Percentiles rank a stretch among this genome's conserved stretches.
phyloP scores from a whole-genome alignment of 2,329 filamentous ascomycete species.

The Colletotrichum somersetense region DNA sequence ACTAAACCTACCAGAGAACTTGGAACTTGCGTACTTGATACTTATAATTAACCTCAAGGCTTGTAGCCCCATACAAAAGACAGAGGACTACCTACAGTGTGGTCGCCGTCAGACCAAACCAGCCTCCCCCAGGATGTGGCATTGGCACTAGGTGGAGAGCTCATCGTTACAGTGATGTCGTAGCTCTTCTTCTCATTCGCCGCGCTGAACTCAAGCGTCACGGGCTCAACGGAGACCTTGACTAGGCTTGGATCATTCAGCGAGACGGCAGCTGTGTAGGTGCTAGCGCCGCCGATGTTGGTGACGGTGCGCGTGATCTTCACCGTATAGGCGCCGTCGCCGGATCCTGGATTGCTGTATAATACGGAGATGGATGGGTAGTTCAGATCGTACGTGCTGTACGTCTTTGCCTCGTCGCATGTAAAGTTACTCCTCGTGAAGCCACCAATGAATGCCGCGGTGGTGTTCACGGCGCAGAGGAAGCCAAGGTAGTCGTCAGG shows the following conservation, averaged over 20 bases:
- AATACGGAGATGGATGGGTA: conserved; percentile 39
- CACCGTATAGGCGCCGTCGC: conserved; percentile 31
- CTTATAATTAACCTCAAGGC: too few relatives aligned
- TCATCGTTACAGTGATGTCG: conserved; percentile 18
- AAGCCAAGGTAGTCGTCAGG: conserved; percentile 45
- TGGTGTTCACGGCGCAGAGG: conserved; percentile 45
- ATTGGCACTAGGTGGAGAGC: background rate
- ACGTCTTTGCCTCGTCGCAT: conserved; percentile 16
- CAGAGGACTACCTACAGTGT: conserved; percentile 39
- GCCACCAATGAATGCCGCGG: conserved; percentile 24
- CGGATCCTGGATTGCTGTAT: conserved; percentile 6
- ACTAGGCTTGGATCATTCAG: conserved; percentile 23
- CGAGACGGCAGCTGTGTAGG: conserved; percentile 29
- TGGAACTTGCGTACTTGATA: too few relatives aligned
- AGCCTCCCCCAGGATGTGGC: conserved; percentile 32
- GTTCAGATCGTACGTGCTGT: conserved; percentile 39
- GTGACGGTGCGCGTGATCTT: conserved; percentile 39
- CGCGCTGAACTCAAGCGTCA: conserved; percentile 17
- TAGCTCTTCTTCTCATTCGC: conserved; percentile 26
- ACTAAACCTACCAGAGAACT: too few relatives aligned
- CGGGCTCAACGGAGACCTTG: conserved; percentile 24
- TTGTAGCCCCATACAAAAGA: conserved; percentile 35
- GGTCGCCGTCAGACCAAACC: conserved; percentile 40
- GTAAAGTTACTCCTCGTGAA: conserved; percentile 33
- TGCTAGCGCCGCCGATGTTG: conserved; percentile 39